Evolutionary conservation across 1,139 yeast genomes (phyloP).

Genomic region (Nakaseomyces kungkrabaensis): DNA sequence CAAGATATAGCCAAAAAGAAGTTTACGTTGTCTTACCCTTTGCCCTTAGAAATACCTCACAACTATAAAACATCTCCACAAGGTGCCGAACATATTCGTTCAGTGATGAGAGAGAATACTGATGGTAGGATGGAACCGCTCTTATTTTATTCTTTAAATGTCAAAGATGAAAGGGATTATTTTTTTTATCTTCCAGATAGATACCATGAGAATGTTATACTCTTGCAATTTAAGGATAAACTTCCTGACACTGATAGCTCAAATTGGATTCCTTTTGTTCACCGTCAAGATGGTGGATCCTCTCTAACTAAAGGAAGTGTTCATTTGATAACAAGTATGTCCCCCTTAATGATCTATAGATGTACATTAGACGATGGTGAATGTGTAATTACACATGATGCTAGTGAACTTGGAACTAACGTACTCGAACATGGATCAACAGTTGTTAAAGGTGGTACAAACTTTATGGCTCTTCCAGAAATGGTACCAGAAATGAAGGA

Average conservation of each 20-base stretch:
- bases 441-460: constrained; percentile 43
- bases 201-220: background rate
- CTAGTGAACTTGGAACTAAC: constrained; percentile 23
- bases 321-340: constrained; percentile 37
- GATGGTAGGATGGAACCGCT: constrained; percentile 1
- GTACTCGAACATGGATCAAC: background rate
- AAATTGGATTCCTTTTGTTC: background rate
- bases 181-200: background rate
- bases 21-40: background rate
- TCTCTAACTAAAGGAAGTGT: constrained; percentile 24
- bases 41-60: background rate
- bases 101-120: background rate
- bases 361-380: constrained; percentile 38
- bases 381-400: constrained; percentile 28
- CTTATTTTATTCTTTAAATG: background rate
- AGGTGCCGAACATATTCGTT: background rate
- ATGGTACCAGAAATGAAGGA: constrained; percentile 29
- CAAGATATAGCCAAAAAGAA: background rate
- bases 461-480: constrained; percentile 35
- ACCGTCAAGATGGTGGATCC: background rate
- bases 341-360: constrained; percentile 36
- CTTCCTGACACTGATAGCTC: background rate
- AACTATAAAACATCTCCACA: background rate
- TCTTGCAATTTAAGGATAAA: background rate
- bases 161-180: background rate